A percentile compares a stretch with the other conserved stretches of the same genome.
Evolutionary conservation across 208 protist genomes (phyloP).

Genomic region (Leishmania tropica): DNA sequence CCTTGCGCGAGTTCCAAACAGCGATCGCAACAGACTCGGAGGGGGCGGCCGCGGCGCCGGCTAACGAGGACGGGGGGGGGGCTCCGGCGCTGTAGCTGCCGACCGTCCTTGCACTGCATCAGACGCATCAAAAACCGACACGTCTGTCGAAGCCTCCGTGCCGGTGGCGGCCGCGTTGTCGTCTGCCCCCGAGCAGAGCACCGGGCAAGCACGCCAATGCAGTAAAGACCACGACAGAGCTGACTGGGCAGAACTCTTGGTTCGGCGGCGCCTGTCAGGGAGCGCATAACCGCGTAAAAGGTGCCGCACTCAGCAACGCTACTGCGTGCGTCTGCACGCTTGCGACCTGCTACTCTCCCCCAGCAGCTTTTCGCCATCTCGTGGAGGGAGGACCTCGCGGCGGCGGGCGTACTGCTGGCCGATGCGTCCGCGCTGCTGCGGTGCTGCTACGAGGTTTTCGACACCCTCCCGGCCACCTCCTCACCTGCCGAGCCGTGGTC

Average conservation of each 20-base stretch:
- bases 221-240: neutral
- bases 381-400: slow-evolving; percentile 18
- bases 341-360: slow-evolving; percentile 8
- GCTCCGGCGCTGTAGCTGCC: neutral
- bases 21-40: neutral
- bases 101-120: neutral
- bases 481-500: neutral
- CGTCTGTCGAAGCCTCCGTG: neutral
- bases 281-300: slow-evolving; percentile 5
- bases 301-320: slow-evolving; percentile 5
- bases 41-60: neutral
- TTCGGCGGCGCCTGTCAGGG: slow-evolving; percentile 8
- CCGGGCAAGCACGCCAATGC: neutral
- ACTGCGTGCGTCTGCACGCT: slow-evolving; percentile 9
- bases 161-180: neutral
- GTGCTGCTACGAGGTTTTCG: slow-evolving; percentile 14
- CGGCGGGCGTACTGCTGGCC: slow-evolving; percentile 13
- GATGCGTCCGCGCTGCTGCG: slow-evolving; percentile 19
- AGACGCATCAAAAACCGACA: neutral
- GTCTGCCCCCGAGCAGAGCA: neutral
- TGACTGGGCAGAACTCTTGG: neutral
- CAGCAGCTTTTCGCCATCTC: slow-evolving; percentile 14
- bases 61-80: no score
- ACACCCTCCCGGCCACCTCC: neutral
- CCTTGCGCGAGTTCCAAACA: neutral